Evolutionary conservation across 148 eudicot species (phyloP).

Genomic region (Diospyros lotus): DNA sequence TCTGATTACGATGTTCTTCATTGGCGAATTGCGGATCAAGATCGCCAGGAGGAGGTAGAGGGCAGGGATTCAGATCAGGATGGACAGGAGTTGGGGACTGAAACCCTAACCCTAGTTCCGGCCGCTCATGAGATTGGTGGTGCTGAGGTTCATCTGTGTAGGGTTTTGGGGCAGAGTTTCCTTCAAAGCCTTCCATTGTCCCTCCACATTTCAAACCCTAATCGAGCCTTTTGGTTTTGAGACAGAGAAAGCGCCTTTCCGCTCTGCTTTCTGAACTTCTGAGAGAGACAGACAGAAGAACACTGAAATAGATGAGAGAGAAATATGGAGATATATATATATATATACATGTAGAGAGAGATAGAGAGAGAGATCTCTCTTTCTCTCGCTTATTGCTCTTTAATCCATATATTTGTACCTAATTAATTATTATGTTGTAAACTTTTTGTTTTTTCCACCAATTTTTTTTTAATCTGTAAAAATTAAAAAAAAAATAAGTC

Average conservation of each 20-base stretch:
- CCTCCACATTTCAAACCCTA: slow-evolving; percentile 19
- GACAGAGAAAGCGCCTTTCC: background rate
- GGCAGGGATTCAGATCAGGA: background rate
- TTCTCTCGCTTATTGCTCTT: too few relatives aligned
- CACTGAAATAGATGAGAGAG: too few relatives aligned
- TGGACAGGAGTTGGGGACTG: background rate
- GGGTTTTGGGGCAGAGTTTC: background rate
- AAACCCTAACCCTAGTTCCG: slow-evolving; percentile 21
- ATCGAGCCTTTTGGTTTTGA: background rate
- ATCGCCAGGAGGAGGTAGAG: background rate
- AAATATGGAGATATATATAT: too few relatives aligned
- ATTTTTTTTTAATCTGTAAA: too few relatives aligned
- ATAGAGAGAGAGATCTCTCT: too few relatives aligned
- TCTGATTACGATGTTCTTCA: background rate
- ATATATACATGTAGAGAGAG: too few relatives aligned
- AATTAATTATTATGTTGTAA: too few relatives aligned
- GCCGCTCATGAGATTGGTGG: background rate
- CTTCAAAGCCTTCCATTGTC: slow-evolving; percentile 13
- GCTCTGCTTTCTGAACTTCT: background rate
- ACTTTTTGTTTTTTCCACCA: too few relatives aligned
- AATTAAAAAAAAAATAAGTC: too few relatives aligned
- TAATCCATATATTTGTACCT: too few relatives aligned
- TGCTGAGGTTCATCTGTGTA: background rate
- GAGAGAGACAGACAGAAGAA: background rate
- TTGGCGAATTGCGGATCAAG: background rate